Evolutionary conservation across 2,329 filamentous ascomycete species (phyloP).

Genomic region (Colletotrichum somersetense): DNA sequence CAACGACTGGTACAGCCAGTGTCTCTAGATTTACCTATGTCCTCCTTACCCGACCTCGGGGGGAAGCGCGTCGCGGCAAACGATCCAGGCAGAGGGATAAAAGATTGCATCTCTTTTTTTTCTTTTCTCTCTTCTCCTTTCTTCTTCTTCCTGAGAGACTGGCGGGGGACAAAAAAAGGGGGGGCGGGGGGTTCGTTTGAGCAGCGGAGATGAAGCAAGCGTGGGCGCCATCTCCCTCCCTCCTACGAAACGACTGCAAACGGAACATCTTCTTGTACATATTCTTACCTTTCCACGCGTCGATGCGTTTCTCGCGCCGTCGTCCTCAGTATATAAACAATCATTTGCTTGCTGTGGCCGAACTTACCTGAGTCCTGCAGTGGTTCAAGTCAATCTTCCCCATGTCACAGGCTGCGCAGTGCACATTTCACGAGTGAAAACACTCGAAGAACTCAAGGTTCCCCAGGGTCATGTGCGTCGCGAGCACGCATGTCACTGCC

Average conservation of each 20-base stretch:
- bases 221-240: neutral
- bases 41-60: too few species aligned
- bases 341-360: slow-evolving; percentile 31
- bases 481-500: neutral
- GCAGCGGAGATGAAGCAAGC: neutral
- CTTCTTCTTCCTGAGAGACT: neutral
- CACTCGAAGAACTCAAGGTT: neutral
- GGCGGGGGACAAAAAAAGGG: slow-evolving; percentile 25
- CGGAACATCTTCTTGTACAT: slow-evolving; percentile 33
- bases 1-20: slow-evolving; percentile 59
- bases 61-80: neutral
- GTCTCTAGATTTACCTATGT: slow-evolving; percentile 47
- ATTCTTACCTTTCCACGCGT: slow-evolving; percentile 15
- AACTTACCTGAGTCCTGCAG: neutral
- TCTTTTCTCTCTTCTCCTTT: neutral
- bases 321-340: slow-evolving; percentile 37
- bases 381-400: neutral
- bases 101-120: slow-evolving; percentile 15
- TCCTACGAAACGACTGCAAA: slow-evolving; percentile 15
- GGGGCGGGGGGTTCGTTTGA: too few species aligned
- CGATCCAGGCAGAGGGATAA: slow-evolving; percentile 14
- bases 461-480: neutral
- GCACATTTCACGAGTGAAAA: neutral
- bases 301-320: slow-evolving; percentile 15
- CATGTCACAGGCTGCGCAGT: neutral